phyloP scores from a whole-genome alignment of 495 filamentous ascomycete genomes.

The Lepidopterella palustris region DNA sequence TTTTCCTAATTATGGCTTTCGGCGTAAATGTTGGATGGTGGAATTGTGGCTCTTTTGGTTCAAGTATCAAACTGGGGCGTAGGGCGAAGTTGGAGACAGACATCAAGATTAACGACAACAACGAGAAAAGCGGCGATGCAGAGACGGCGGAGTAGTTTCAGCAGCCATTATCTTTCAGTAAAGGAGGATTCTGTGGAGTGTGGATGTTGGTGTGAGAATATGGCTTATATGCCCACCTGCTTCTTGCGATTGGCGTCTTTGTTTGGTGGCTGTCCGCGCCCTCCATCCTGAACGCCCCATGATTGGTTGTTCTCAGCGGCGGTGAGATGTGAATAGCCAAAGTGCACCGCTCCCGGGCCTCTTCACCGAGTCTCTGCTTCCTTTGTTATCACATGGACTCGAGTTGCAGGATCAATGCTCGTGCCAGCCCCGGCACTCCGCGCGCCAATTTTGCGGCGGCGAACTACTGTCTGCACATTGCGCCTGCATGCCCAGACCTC shows the following conservation, averaged over 20 bases:
- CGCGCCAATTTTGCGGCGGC: not conserved
- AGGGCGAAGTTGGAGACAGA: not conserved
- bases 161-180: too few species aligned
- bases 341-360: too few species aligned
- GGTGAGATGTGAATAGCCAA: too few species aligned
- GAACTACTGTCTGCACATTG: not conserved
- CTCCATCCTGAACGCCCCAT: conserved; percentile 8
- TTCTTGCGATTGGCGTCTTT: too few species aligned
- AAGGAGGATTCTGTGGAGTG: too few species aligned
- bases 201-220: too few species aligned
- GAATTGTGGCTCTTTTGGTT: not conserved
- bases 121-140: not conserved
- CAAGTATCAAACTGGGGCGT: not conserved
- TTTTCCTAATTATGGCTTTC: not conserved
- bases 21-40: not conserved
- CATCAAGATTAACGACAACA: not conserved
- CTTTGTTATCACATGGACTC: not conserved
- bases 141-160: too few species aligned
- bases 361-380: too few species aligned
- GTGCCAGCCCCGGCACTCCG: not conserved
- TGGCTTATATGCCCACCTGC: too few species aligned
- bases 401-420: not conserved
- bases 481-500: not conserved
- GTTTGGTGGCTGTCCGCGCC: too few species aligned
- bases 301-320: too few species aligned